These are phyloP conservation scores for Piper longum DNA, from an alignment of 164 flowering plant genomes.

Conservation along the genomic window DNA sequence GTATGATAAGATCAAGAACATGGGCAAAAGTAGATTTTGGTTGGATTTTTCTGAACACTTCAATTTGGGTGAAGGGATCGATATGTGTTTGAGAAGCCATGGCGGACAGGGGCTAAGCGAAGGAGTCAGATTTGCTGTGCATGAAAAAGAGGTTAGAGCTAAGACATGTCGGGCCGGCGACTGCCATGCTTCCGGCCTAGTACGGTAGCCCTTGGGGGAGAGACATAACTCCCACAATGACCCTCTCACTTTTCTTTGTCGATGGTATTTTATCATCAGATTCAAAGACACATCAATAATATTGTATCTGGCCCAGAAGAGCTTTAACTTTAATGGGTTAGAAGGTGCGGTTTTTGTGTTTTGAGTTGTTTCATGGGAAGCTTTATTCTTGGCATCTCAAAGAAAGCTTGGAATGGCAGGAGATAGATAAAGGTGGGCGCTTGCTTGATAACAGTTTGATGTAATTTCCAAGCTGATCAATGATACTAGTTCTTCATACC, in stretches of 20 bases:
- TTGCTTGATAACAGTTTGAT: too few relatives aligned
- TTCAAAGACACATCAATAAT: background rate
- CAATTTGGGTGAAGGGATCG: background rate
- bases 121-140: background rate
- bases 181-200: conserved; percentile 5
- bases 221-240: conserved; percentile 4
- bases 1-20: too few relatives aligned
- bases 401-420: conserved; percentile 16
- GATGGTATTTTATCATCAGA: background rate
- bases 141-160: too few relatives aligned
- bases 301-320: background rate
- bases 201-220: background rate
- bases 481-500: conserved; percentile 28
- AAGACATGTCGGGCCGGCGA: conserved; percentile 7
- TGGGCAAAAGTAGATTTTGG: too few relatives aligned
- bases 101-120: background rate
- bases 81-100: background rate
- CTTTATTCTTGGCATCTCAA: conserved; percentile 14
- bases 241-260: background rate
- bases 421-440: too few relatives aligned
- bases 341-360: conserved; percentile 2
- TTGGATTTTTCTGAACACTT: background rate
- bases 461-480: too few relatives aligned
- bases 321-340: background rate
- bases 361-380: conserved; percentile 3